A percentile compares a stretch with the other conserved stretches of the same genome.
Conservation (phyloP, 2,329 filamentous ascomycete species). For the Trichophyton rubrum region DNA sequence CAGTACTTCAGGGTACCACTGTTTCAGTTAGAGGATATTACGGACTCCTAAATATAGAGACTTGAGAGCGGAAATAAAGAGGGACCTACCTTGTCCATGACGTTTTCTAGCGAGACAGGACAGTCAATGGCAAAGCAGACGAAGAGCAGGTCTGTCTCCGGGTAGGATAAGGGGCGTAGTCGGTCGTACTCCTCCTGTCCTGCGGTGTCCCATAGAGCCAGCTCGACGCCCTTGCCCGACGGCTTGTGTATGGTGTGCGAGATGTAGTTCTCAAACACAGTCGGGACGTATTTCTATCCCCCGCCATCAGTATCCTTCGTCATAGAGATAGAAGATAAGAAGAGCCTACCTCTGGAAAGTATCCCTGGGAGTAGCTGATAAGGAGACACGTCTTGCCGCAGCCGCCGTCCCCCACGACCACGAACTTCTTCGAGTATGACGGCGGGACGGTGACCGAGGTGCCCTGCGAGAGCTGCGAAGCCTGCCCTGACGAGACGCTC, state of each 20-base stretch:
- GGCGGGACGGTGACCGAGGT: conserved; percentile 82
- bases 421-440: conserved; percentile 96
- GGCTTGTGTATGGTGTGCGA: conserved; percentile 82
- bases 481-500: conserved; percentile 58
- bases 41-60: background rate
- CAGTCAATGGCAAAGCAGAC: conserved; percentile 99
- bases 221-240: conserved; percentile 86
- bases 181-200: conserved; percentile 98
- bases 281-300: conserved; percentile 92
- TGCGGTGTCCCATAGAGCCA: conserved; percentile 96
- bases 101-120: conserved; percentile 94
- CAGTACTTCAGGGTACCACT: conserved; percentile 99
- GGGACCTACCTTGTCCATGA: conserved; percentile 80
- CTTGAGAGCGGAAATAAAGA: too few relatives aligned
- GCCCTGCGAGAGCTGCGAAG: conserved; percentile 48
- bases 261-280: conserved; percentile 99
- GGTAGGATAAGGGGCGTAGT: conserved; percentile 87
- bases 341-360: conserved; percentile 80
- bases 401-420: conserved; percentile 93
- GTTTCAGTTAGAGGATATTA: conserved; percentile 6
- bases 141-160: conserved; percentile 93
- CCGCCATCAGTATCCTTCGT: background rate
- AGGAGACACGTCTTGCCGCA: conserved; percentile 97
- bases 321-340: background rate
- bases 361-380: conserved; percentile 97